Evolutionary conservation across 306 rosid genomes (phyloP), one percentile per base, ranked within the genome.

Genomic region (Sicyos edulis): DNA sequence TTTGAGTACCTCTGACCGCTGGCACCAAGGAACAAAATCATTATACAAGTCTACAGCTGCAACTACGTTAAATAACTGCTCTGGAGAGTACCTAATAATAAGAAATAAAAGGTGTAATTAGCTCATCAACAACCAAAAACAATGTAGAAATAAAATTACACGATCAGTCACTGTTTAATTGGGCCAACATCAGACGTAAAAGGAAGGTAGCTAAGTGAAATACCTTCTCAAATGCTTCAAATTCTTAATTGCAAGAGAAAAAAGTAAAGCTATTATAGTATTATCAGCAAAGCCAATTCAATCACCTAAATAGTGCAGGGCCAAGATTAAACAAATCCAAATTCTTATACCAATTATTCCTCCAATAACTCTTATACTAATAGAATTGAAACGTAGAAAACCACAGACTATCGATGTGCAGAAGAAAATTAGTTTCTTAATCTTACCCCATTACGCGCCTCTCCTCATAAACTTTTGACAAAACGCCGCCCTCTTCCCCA

Each of bases 1-100:
- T 65, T 72, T 84, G 68, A 85, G 26, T 70, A 91, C 61, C 45
- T 83, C 86, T 0, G 99, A 91, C 77, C 91, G 86, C 80, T 87
- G 96, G 84, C 99, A 95, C 97, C 97, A 95, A 11, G 99, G 97
- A 51, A 95, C 95, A 85, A 95, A 95, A 73, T 88, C 99, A 80
- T 86, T 90, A 80, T 95, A 95, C 75, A 86, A 82, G 72, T 89
- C 99, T 71, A 95, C 97, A 49, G 96, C 97, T 4, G 97, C 89
- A 81, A 91, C 95, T 24, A 95, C 97, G 73, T 87, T 81, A 75
- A 76, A 91, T 75, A 95, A 78, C 85, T 95, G 99, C 87, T 95
- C 97, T 1, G 87, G 92, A 16, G 97, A 85, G 52, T 95, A 95
- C 91, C 99, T n/a, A n/a, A n/a, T 91, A 79, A 77, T 91, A 79